Conservation (phyloP, 495 filamentous ascomycete genomes). For the Neurospora hispaniola region DNA sequence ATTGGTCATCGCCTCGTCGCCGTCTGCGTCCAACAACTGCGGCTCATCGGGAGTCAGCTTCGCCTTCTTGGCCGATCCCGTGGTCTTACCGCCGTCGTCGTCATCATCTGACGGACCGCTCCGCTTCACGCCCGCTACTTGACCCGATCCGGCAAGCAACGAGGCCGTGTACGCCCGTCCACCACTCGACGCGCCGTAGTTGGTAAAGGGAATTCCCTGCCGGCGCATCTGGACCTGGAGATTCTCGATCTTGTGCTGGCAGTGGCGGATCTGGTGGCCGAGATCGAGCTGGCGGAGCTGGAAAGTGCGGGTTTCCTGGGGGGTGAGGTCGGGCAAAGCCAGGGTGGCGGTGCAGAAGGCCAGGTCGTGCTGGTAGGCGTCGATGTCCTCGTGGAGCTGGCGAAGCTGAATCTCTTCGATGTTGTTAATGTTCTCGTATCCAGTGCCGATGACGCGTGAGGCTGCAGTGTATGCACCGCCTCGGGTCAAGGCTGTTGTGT, state of each 20-base stretch:
- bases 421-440: conserved; percentile 6
- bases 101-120: background rate
- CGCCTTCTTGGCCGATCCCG: background rate
- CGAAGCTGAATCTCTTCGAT: conserved; percentile 30
- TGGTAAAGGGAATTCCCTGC: background rate
- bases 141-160: background rate
- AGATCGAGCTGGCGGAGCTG: conserved; percentile 32
- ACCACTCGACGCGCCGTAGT: background rate
- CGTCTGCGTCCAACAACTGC: background rate
- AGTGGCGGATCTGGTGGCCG: conserved; percentile 32
- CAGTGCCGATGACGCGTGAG: background rate
- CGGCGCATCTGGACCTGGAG: conserved; percentile 16
- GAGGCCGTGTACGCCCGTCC: background rate
- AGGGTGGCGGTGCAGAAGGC: conserved; percentile 29
- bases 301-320: conserved; percentile 30
- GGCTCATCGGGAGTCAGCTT: background rate
- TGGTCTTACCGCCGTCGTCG: background rate
- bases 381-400: conserved; percentile 33
- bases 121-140: background rate
- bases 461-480: background rate
- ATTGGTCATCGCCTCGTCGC: background rate
- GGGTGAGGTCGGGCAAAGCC: conserved; percentile 22
- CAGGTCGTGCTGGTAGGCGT: conserved; percentile 29
- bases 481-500: background rate
- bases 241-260: conserved; percentile 27